Conservation (phyloP, 163 green algal genomes). For the Chlorella variabilis region DNA sequence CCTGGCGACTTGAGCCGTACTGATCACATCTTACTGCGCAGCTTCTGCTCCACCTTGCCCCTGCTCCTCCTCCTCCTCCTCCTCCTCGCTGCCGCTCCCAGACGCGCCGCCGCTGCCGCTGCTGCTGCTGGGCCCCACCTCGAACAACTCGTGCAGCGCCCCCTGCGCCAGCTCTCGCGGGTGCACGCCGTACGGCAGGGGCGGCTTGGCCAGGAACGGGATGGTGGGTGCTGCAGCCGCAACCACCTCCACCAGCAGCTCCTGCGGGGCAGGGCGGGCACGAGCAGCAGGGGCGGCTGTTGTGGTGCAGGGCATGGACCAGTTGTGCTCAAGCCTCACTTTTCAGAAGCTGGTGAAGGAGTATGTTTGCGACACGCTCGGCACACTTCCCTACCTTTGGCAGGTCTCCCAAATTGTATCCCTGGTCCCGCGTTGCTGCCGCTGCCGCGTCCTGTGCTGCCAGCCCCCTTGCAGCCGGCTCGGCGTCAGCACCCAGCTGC, state of each 20-base stretch:
- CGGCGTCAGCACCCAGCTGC: background rate
- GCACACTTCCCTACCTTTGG: background rate
- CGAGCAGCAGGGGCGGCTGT: background rate
- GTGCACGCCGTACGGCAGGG: background rate
- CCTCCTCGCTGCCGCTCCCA: too few species aligned
- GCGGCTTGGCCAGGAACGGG: constrained; percentile 4
- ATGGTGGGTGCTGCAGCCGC: constrained; percentile 10
- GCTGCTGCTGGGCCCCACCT: background rate
- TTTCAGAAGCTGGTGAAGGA: too few species aligned
- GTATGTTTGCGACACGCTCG: too few species aligned
- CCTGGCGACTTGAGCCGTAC: too few species aligned
- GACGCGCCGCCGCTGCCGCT: too few species aligned
- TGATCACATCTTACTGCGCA: too few species aligned
- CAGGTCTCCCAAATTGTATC: constrained; percentile 14
- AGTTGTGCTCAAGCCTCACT: background rate
- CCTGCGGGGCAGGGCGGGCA: background rate
- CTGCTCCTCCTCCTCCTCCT: too few species aligned
- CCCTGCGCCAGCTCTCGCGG: background rate
- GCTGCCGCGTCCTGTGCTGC: background rate
- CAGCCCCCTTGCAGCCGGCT: background rate
- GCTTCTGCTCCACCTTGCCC: too few species aligned
- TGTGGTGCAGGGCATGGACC: background rate
- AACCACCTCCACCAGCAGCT: constrained; percentile 23
- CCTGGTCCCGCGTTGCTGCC: background rate
- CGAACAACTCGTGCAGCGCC: constrained; percentile 11